phyloP scores from a whole-genome alignment of 2,329 filamentous ascomycete genomes.

The Colletotrichum aenigma region DNA sequence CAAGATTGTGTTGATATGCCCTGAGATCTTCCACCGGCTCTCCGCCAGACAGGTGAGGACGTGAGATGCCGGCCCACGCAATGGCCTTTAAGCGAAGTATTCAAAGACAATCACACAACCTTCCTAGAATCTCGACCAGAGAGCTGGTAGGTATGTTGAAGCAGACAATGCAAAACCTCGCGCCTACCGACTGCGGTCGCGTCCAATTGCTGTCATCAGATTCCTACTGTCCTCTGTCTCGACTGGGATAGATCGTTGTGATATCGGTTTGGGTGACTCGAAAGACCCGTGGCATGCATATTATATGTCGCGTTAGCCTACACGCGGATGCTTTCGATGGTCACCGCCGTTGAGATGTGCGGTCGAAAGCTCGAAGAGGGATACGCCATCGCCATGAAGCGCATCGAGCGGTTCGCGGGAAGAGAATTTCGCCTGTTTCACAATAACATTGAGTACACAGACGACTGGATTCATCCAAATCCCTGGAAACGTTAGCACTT shows the following conservation, averaged over 20 bases:
- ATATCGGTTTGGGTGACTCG: not conserved
- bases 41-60: not conserved
- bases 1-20: not conserved
- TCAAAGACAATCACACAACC: not conserved
- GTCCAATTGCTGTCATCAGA: not conserved
- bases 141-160: not conserved
- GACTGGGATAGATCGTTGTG: not conserved
- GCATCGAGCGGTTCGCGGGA: not conserved
- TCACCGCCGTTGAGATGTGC: not conserved
- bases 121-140: accelerated
- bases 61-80: not conserved
- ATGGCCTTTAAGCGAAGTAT: not conserved
- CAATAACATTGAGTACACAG: not conserved
- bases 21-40: not conserved
- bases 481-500: not conserved
- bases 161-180: not conserved
- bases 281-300: not conserved
- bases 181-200: not conserved
- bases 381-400: not conserved
- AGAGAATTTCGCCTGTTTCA: accelerated
- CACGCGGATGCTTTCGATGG: not conserved
- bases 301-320: not conserved
- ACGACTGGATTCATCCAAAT: not conserved
- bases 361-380: not conserved
- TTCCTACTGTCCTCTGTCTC: not conserved